Evolutionary conservation across 1,284 basidiomycete genomes (phyloP), one percentile per base, ranked within the genome.

Genomic region (Phlebopus sp.): DNA sequence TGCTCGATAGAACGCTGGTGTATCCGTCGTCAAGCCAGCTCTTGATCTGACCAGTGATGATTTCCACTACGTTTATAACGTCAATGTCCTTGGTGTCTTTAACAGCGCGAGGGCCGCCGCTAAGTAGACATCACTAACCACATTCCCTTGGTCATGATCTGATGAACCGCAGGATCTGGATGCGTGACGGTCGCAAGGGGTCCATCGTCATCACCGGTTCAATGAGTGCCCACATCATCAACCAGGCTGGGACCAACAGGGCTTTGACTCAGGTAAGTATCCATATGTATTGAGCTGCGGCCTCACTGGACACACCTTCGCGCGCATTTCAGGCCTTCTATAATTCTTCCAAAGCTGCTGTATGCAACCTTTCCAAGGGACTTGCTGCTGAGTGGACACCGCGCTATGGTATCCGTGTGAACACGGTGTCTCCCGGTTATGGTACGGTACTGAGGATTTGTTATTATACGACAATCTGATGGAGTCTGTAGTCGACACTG

Each of bases 371-470:
- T 8, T 66, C 70, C 1, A 81, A 76, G 56, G 79, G 75, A 5
- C 69, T 85, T 4, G 83, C 83, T 2, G 72, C 78, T 0, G 83
- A 85, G 59, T 84, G 82, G 81, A 76, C 78, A 0, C 49, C 59
- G 70, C 37, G 61, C 59, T 5, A 83, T 84, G 61, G 59, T 5
- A 83, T 84, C 44, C 72, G 82, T 10, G 79, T 85, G 11, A 86
- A 86, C 59, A 73, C 76, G 0, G 52, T 85, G 15, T 78, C 77
- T 18, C 81, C 81, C 1, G 82, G 81, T 41, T 84, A 83, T 41
- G 77, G 79, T 77, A 46, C 42, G 60, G 21, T 46, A 11, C 15
- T 2, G 14, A 11, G 11, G 11, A 13, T 19, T n/a, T n/a, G 18
- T 10, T 4, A n/a, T 17, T 25, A 18, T 29, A 32, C 14, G 53